These are phyloP conservation scores for Chloranthus sessilifolius DNA, from an alignment of 164 flowering plant species.

Conservation along the genomic window DNA sequence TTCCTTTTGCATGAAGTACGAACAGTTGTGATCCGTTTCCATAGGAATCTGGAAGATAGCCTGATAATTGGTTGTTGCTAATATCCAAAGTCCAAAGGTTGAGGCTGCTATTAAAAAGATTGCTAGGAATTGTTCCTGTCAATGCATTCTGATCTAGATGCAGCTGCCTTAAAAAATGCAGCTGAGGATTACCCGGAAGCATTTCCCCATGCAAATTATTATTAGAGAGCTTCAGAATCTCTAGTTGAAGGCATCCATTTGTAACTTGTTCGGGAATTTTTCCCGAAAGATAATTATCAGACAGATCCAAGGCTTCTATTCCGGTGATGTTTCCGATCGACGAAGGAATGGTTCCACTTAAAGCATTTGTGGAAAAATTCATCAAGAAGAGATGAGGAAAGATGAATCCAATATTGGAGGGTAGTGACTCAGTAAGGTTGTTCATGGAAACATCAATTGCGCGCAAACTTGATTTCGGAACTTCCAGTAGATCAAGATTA, in stretches of 20 bases:
- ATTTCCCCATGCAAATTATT: conserved; percentile 7
- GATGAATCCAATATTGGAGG: neutral
- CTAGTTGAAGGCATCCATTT: neutral
- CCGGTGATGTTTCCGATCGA: neutral
- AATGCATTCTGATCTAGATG: conserved; percentile 5
- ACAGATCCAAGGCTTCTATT: neutral
- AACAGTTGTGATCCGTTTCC: neutral
- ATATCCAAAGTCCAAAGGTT: neutral
- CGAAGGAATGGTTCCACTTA: conserved; percentile 3
- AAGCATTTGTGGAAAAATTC: neutral
- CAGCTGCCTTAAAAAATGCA: neutral
- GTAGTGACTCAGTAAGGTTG: neutral
- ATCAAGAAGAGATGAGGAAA: neutral
- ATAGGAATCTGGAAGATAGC: neutral
- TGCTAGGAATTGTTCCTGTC: neutral
- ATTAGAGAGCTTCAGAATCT: neutral
- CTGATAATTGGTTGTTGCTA: conserved; percentile 2
- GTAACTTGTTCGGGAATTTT: neutral
- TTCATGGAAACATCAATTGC: neutral
- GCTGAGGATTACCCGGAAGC: neutral
- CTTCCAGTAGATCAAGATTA: neutral
- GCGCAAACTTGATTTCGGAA: neutral
- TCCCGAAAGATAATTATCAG: neutral
- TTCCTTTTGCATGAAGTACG: neutral
- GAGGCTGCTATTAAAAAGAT: neutral